Base-by-base conservation (phyloP, 202 grass and related monocot species). In the Musa balbisiana region DNA sequence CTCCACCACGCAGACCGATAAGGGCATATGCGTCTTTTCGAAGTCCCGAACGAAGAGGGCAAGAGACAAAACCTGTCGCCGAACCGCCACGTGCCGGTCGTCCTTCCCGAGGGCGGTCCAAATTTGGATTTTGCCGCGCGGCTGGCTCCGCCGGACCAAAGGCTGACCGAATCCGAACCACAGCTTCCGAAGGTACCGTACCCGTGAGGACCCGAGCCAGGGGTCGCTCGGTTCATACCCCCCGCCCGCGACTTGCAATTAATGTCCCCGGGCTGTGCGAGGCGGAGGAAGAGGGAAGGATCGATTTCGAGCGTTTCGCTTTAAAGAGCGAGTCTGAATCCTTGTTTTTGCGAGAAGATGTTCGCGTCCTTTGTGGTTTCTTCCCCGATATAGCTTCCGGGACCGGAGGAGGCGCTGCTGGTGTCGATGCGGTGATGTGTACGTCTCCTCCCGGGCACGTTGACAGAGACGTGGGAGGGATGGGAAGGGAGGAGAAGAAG, bases 71-170 rank as follows among this genome's bases (percentile, higher is more conserved):
- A 55, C 73, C 2, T 14, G n/a, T 6, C 10, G 27, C 17, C 16
- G 10, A 9, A 63, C 63, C 63, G 76, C 62, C 76, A 78, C 76
- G 76, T 78, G 76, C 29, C 14, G 14, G 56, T 60, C 27, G 22
- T 49, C 26, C 5, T 15, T 2, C 3, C 1, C 17, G 1, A 16
- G 2, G 11, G 53, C 51, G 56, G 33, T 60, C 78, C 11, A 80
- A 80, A 80, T 80, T 80, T 80, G 68, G 78, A 21, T 70, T 80
- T 80, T 80, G 78, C 69, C 78, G 78, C 78, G 78, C 78, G 10
- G 0, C 29, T 11, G 69, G 16, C 11, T 64, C 25, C 17, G 29
- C 22, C 55, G 13, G 11, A 64, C 22, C 8, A 11, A 3, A 24
- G 3, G 13, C 17, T 17, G 13, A n/a, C 13, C 56, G 33, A 10